These are phyloP conservation scores for Arabidopsis lyrata DNA, from an alignment of 441 rosid species.

Conservation along the genomic window DNA sequence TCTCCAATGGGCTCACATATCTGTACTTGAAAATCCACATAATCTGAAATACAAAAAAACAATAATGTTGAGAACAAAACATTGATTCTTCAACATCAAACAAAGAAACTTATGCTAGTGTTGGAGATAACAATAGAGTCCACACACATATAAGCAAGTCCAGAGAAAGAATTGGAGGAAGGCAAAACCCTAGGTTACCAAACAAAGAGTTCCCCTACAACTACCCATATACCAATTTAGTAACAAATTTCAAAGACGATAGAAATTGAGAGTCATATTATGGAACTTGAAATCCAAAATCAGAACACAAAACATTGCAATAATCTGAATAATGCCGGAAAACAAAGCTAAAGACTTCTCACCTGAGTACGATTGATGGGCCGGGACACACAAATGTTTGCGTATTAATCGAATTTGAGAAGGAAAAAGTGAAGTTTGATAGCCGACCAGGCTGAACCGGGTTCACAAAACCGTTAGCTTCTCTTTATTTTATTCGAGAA, in stretches of 20 bases:
- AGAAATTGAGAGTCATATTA: neutral
- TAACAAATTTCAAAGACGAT: neutral
- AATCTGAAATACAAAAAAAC: neutral
- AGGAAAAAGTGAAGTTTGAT: constrained; percentile 38
- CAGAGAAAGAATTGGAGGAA: neutral
- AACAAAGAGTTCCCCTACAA: constrained; percentile 4
- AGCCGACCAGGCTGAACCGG: neutral
- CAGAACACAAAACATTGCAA: constrained; percentile 8
- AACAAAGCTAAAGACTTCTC: constrained; percentile 3
- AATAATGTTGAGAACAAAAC: no score
- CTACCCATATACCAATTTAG: neutral
- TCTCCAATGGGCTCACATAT: constrained; percentile 26
- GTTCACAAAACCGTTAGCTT: no score
- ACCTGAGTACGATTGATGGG: constrained; percentile 25
- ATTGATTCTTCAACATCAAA: constrained; percentile 3
- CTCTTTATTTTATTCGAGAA: no score
- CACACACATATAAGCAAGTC: neutral
- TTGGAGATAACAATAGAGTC: constrained; percentile 3
- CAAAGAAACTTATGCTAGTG: neutral
- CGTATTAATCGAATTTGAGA: constrained; percentile 12
- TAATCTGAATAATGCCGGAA: constrained; percentile 29
- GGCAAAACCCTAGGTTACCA: constrained; percentile 43
- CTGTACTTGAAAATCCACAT: constrained; percentile 22
- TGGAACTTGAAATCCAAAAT: neutral
- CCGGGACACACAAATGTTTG: constrained; percentile 8